Evolutionary conservation across 2,329 filamentous ascomycete genomes (phyloP).

Genomic region (Ophiosphaerella korrae): DNA sequence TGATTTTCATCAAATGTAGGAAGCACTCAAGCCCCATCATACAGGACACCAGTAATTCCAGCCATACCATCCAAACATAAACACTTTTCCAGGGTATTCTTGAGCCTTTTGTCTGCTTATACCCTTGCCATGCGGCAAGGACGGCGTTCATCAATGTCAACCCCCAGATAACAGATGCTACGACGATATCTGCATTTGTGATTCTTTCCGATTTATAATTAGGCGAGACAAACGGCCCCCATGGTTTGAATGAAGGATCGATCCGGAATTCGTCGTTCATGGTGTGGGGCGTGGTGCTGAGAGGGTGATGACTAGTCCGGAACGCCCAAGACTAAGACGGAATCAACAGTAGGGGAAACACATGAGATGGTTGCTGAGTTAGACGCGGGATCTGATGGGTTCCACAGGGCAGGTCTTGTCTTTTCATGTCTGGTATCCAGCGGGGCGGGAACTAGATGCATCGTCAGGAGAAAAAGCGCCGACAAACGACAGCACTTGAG

Average conservation of each 20-base stretch:
- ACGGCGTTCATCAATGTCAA: conserved; percentile 33
- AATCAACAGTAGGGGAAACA: not conserved
- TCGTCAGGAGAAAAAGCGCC: conserved; percentile 22
- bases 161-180: conserved; percentile 37
- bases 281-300: not conserved
- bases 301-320: not conserved
- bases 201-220: conserved; percentile 34
- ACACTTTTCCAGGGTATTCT: conserved; percentile 42
- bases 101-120: conserved; percentile 31
- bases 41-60: conserved; percentile 52
- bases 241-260: conserved; percentile 24
- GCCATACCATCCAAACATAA: conserved; percentile 58
- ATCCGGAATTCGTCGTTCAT: conserved; percentile 27
- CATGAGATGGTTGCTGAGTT: not conserved
- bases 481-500: conserved; percentile 17
- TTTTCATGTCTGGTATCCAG: conserved; percentile 11
- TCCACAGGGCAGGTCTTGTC: conserved; percentile 2
- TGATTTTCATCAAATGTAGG: conserved; percentile 40
- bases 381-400: not conserved
- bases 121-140: conserved; percentile 42
- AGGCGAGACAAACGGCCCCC: conserved; percentile 32
- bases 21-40: conserved; percentile 51
- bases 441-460: conserved; percentile 15
- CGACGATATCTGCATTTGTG: conserved; percentile 36
- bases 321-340: not conserved